A percentile compares a stretch with the other conserved stretches of the same genome.
Evolutionary conservation across 768 basidiomycete species (phyloP).

Genomic region (Hygrophorus pudorinus): DNA sequence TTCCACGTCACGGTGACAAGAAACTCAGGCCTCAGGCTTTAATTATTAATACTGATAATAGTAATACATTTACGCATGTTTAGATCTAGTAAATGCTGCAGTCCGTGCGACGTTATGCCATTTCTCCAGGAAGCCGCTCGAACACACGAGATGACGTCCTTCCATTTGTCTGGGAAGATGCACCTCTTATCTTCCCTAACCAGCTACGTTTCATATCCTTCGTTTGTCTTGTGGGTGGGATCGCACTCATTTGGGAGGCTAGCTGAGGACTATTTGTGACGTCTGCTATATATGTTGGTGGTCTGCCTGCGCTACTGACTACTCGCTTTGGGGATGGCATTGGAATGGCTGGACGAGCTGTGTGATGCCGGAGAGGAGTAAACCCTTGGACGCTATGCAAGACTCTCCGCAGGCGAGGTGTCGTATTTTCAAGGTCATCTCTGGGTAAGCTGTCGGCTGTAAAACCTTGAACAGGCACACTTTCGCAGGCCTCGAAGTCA

Average conservation of each 20-base stretch:
- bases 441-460: constrained; percentile 42
- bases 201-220: constrained; percentile 55
- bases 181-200: constrained; percentile 60
- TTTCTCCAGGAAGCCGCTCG: constrained; percentile 7
- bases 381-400: constrained; percentile 55
- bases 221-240: constrained; percentile 19
- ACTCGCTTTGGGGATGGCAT: constrained; percentile 43
- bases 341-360: constrained; percentile 27
- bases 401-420: constrained; percentile 55
- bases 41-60: too few relatives aligned
- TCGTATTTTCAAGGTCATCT: constrained; percentile 28
- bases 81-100: constrained; percentile 14
- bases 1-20: too few relatives aligned
- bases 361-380: constrained; percentile 54
- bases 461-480: constrained; percentile 56
- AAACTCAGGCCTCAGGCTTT: too few relatives aligned
- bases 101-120: constrained; percentile 11
- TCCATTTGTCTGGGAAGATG: constrained; percentile 21
- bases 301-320: constrained; percentile 18
- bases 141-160: constrained; percentile 11
- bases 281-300: constrained; percentile 37
- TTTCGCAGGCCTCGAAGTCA: constrained; percentile 53
- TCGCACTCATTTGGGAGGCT: constrained; percentile 12
- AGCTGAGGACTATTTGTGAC: constrained; percentile 57
- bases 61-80: constrained; percentile 8